Evolutionary conservation across 2,329 filamentous ascomycete species (phyloP).

Genomic region (Arachnomyces sp.): DNA sequence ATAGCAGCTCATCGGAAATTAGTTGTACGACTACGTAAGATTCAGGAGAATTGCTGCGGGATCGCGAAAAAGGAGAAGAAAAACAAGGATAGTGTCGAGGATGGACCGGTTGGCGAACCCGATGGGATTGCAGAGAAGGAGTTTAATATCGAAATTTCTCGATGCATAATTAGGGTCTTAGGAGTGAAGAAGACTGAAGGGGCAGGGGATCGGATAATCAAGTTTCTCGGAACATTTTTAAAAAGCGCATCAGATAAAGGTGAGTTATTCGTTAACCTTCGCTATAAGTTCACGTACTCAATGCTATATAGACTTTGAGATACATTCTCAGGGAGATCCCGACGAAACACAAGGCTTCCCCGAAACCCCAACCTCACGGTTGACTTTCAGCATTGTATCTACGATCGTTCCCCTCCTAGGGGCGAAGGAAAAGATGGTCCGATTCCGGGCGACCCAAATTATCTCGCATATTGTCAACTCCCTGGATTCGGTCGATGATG

Average conservation of each 20-base stretch:
- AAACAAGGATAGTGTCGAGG: conserved; percentile 48
- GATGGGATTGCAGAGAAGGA: conserved; percentile 74
- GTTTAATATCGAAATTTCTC: conserved; percentile 77
- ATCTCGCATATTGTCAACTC: conserved; percentile 89
- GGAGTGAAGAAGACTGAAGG: conserved; percentile 85
- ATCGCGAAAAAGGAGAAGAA: conserved; percentile 28
- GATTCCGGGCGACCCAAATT: conserved; percentile 83
- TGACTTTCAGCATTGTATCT: conserved; percentile 67
- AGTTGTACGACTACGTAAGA: conserved; percentile 76
- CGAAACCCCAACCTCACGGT: conserved; percentile 75
- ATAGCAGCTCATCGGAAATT: conserved; percentile 87
- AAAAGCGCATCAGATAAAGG: conserved; percentile 58
- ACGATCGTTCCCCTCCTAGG: conserved; percentile 67
- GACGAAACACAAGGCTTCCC: conserved; percentile 63
- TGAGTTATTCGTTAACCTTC: conserved; percentile 14
- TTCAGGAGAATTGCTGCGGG: conserved; percentile 75
- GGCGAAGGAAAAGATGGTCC: conserved; percentile 86
- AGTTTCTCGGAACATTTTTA: conserved; percentile 83
- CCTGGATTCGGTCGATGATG: conserved; percentile 84
- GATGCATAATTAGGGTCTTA: conserved; percentile 75
- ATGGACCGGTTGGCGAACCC: conserved; percentile 29
- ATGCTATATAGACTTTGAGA: conserved; percentile 56
- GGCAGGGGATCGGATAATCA: conserved; percentile 75
- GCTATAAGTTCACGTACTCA: conserved; percentile 5
- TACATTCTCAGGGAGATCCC: conserved; percentile 54